Base-by-base conservation (phyloP, 306 rosid species). In the Quercus mongolica region DNA sequence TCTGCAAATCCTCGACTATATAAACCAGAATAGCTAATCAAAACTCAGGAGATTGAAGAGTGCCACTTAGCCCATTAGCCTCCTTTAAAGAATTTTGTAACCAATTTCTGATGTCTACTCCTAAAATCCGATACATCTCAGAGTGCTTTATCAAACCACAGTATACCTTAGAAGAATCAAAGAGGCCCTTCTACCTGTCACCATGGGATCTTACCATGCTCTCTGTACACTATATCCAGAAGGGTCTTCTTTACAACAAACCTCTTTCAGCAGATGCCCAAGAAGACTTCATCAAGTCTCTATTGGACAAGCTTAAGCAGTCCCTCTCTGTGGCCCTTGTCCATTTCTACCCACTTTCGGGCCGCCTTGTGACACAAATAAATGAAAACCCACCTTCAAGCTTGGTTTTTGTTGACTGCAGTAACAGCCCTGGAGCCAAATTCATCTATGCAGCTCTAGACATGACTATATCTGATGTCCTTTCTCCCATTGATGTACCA, bases 221-320 rank as follows among this genome's bases (percentile, higher is more conserved):
- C 51, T 85, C 96, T 2, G 9, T 3, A 2, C 63, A 87, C 71
- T 89, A 94, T 6, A 94, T 92, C 49, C 97, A 90, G 61, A 90
- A 87, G 38, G 97, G 98, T 3, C 90, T 91, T 1, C 87, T 90
- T 69, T 94, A 89, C 81, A 71, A 74, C 55, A 94, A 90, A 30
- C 92, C 96, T 4, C 18, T 78, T 12, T 18, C 74, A 0, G 18
- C 21, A 4, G 3, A 6, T 1, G 13, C 61, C 0, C 77, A n/a
- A 31, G 67, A 73, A 4, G 49, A 14, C 41, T 86, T 87, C 86
- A 74, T 82, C 12, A 2, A 71, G 0, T 4, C 74, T 56, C 83
- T 91, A 1, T 64, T 90, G 67, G 35, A 57, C 0, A 82, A 73
- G 35, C 94, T 91, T n/a, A 85, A 86, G 18, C 74, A 54, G 55